Evolutionary conservation across 495 filamentous ascomycete species (phyloP).

Genomic region (Aspergillus sclerotioniger): DNA sequence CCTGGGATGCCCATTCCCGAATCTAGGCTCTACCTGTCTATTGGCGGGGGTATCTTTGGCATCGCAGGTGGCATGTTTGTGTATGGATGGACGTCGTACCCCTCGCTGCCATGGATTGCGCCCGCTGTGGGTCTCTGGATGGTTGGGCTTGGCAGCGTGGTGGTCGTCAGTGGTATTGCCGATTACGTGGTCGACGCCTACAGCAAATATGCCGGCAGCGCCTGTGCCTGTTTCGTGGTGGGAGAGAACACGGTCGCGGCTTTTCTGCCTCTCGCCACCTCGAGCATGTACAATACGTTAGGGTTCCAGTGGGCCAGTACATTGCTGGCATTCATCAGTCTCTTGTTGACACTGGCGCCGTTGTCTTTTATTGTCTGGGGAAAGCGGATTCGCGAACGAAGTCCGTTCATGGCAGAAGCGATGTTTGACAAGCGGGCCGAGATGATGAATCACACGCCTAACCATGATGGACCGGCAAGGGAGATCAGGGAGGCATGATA

Average conservation of each 20-base stretch:
- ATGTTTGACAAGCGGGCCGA: constrained; percentile 20
- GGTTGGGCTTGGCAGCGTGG: constrained; percentile 28
- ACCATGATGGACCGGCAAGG: background rate
- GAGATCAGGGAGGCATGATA: background rate
- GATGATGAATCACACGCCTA: background rate
- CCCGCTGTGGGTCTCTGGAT: constrained; percentile 20
- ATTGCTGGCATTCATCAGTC: constrained; percentile 37
- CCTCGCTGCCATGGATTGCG: constrained; percentile 24
- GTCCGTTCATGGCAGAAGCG: constrained; percentile 39
- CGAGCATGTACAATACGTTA: constrained; percentile 40
- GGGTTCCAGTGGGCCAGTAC: constrained; percentile 47
- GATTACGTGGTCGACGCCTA: constrained; percentile 38
- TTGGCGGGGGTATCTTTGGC: constrained; percentile 32
- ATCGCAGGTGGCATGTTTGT: constrained; percentile 40
- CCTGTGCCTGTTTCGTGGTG: constrained; percentile 33
- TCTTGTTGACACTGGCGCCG: constrained; percentile 33
- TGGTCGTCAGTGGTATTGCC: constrained; percentile 30
- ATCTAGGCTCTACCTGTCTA: constrained; percentile 35
- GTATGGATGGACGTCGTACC: constrained; percentile 42
- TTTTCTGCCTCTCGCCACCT: constrained; percentile 40
- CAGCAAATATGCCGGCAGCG: constrained; percentile 33
- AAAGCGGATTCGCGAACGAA: constrained; percentile 26
- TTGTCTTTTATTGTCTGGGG: constrained; percentile 31
- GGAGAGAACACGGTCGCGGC: constrained; percentile 40
- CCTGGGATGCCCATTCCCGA: constrained; percentile 37